Conservation (phyloP, 83 land plant species). For the Diphasiastrum complanatum region DNA sequence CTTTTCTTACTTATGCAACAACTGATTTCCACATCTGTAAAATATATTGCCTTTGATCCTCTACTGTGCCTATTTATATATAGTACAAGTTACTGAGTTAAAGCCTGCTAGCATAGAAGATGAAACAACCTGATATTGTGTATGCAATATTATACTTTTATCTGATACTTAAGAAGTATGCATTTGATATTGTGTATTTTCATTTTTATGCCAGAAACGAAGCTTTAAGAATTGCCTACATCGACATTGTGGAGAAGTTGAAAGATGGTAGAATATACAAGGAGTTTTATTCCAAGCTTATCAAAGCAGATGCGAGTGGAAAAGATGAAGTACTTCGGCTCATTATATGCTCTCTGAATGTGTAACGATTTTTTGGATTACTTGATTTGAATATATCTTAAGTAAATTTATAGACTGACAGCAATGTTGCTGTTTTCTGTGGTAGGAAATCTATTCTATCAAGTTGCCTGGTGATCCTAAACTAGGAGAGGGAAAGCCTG, state of each 20-base stretch:
- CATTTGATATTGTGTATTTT: too few species aligned
- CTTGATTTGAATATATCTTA: background rate
- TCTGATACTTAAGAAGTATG: too few species aligned
- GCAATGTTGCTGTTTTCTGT: background rate
- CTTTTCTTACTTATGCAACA: too few species aligned
- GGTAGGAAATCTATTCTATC: constrained; percentile 26
- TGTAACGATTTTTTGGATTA: background rate
- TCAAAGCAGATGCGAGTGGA: constrained; percentile 26
- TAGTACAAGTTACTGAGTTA: too few species aligned
- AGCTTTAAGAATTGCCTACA: constrained; percentile 23
- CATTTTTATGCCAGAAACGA: constrained; percentile 26
- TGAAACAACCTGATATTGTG: too few species aligned
- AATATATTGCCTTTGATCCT: too few species aligned
- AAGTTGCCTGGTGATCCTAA: constrained; percentile 22
- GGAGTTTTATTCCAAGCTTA: constrained; percentile 26
- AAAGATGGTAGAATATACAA: background rate
- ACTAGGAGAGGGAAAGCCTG: constrained; percentile 33
- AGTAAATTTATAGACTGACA: background rate
- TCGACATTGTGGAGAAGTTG: constrained; percentile 10
- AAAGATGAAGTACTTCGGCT: constrained; percentile 14
- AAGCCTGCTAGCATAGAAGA: too few species aligned
- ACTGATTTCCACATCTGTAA: too few species aligned
- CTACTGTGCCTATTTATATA: too few species aligned
- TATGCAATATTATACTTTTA: too few species aligned
- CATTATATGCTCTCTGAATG: background rate